Base-by-base conservation (phyloP, 352 stramenopile species). In the Phytophthora cryptogea region DNA sequence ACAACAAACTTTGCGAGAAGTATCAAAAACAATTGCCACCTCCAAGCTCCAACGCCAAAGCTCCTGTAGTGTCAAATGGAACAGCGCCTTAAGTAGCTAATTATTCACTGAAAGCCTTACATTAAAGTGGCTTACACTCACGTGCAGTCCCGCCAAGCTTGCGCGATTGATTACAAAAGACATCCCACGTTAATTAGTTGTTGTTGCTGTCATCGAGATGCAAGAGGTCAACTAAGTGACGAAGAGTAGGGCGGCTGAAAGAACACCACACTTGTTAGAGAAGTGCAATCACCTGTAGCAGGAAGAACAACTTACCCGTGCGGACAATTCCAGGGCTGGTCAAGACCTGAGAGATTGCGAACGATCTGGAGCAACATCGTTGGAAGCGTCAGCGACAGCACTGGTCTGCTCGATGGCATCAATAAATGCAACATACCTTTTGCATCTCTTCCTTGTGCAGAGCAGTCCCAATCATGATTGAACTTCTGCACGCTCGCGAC, bases 401-500 rank as follows among this genome's bases (percentile, higher is more conserved):
- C 11, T 27, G 35, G 30, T 2, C 6, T n/a, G 8, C 41, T 47
- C 13, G 20, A 33, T 32, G 42, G 9, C 32, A 11, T 41, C 36
- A 41, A 37, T 28, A 8, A 6, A 42, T 44, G 32, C 3, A 44
- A 28, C 54, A 16, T 43, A 99, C 83, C 50, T 86, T 86, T 40
- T 86, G 73, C 95, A 99, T 98, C 50, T 98, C 88, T 20, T 92
- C 86, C 46, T 84, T 77, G 50, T 90, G 91, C 28, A 99, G 70
- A 36, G 92, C 87, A 13, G 86, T 98, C 8, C 96, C 97, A 66
- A 99, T 98, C 96, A 99, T 99, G 41, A 99, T 96, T 37, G 91
- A 97, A 41, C 71, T 88, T 43, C 96, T 86, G 59, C 96, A 99
- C 9, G 96, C 95, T 32, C 95, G 78, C 45, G 80, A 98, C 14